These are phyloP conservation scores for Schoenoplectus triqueter DNA, from an alignment of 202 grass and related monocot species.

Conservation along the genomic window DNA sequence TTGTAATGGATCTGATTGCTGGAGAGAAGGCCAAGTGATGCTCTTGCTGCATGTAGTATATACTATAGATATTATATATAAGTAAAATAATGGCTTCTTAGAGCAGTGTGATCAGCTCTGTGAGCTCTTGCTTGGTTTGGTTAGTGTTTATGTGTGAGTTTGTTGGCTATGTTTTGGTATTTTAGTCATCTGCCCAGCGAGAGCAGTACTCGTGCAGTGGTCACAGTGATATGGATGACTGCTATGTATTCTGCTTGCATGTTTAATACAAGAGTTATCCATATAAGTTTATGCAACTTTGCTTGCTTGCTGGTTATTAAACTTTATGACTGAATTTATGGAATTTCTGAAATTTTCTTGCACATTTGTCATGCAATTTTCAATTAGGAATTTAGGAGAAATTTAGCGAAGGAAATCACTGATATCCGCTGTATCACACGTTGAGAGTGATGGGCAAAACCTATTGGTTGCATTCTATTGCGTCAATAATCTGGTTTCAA, in stretches of 20 bases:
- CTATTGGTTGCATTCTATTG: too few species aligned
- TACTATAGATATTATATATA: not conserved
- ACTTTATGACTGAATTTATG: not conserved
- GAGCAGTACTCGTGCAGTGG: not conserved
- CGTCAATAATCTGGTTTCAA: too few species aligned
- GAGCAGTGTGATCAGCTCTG: constrained; percentile 30
- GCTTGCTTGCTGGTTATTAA: not conserved
- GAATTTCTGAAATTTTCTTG: not conserved
- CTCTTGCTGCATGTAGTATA: constrained; percentile 3
- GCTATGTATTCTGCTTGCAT: constrained; percentile 19
- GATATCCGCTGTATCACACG: not conserved
- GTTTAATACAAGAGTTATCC: not conserved
- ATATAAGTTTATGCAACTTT: not conserved
- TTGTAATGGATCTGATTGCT: constrained; percentile 47
- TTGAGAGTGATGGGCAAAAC: too few species aligned
- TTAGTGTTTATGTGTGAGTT: constrained; percentile 13
- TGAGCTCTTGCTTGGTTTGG: not conserved
- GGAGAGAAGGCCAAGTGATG: constrained; percentile 45
- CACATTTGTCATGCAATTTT: not conserved
- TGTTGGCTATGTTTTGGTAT: not conserved
- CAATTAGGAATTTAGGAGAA: not conserved
- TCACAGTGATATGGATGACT: constrained; percentile 2
- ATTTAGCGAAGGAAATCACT: not conserved
- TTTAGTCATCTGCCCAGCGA: not conserved
- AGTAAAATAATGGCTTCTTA: constrained; percentile 21